Conservation (phyloP, 805 yeast genomes). For the Ogataea trehalophila region DNA sequence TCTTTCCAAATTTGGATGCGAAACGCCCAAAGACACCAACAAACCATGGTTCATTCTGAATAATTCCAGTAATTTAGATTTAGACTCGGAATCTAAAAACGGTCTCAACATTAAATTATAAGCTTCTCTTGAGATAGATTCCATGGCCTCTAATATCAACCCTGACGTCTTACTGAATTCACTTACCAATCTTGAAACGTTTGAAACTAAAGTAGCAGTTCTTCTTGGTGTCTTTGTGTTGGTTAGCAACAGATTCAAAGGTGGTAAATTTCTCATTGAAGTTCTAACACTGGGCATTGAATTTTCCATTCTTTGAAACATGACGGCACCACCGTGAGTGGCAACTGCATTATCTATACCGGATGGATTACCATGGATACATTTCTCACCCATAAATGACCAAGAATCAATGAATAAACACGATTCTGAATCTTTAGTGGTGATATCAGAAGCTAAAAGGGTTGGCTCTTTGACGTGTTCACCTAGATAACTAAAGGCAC, state of each 20-base stretch:
- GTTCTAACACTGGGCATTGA: conserved; percentile 61
- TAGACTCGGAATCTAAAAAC: conserved; percentile 37
- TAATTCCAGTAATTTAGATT: conserved; percentile 49
- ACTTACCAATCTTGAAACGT: conserved; percentile 54
- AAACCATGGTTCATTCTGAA: conserved; percentile 84
- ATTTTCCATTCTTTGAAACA: conserved; percentile 63
- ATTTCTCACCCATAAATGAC: conserved; percentile 91
- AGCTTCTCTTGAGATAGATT: conserved; percentile 66
- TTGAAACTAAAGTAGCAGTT: conserved; percentile 77
- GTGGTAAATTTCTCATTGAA: conserved; percentile 68
- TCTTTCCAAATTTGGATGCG: conserved; percentile 85
- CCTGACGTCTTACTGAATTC: conserved; percentile 51
- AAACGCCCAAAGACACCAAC: conserved; percentile 79
- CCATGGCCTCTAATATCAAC: conserved; percentile 73
- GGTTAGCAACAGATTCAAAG: conserved; percentile 67
- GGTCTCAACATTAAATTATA: conserved; percentile 57
- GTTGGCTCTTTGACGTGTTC: conserved; percentile 44
- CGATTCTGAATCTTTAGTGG: conserved; percentile 33
- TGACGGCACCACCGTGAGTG: conserved; percentile 91
- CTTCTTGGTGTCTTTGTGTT: conserved; percentile 85
- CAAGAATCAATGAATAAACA: conserved; percentile 70
- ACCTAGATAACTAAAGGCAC: conserved; percentile 64
- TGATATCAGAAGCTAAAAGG: conserved; percentile 31
- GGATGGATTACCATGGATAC: conserved; percentile 94
- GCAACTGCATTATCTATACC: conserved; percentile 98